A percentile compares a stretch with the other conserved stretches of the same genome.
Evolutionary conservation across 176 grass and related monocot species (phyloP).

Genomic region (Carex parvula): DNA sequence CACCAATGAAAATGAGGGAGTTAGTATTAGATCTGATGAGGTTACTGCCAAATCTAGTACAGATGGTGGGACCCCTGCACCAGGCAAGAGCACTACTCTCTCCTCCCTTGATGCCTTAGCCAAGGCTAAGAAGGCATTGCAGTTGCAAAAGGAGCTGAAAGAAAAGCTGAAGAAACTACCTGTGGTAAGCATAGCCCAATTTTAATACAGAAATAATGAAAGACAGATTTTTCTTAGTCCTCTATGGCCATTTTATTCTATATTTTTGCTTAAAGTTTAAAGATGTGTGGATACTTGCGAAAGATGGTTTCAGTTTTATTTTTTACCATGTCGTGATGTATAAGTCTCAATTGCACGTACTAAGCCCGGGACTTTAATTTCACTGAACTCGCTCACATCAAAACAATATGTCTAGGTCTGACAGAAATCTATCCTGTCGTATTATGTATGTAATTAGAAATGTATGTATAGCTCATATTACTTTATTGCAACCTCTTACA

Average conservation of each 20-base stretch:
- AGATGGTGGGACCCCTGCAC: slow-evolving; percentile 72
- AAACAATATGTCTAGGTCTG: neutral
- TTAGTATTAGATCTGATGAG: slow-evolving; percentile 99
- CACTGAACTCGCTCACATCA: neutral
- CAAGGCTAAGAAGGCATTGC: slow-evolving; percentile 96
- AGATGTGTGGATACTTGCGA: neutral
- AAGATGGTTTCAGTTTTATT: neutral
- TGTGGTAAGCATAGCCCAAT: slow-evolving; percentile 40
- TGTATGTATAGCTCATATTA: neutral
- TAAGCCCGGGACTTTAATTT: neutral
- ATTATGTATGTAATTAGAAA: neutral
- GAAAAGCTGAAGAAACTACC: slow-evolving; percentile 85
- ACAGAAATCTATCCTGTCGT: neutral
- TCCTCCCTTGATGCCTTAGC: slow-evolving; percentile 97
- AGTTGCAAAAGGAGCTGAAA: slow-evolving; percentile 84
- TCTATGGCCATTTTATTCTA: slow-evolving; percentile 14
- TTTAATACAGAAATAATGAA: neutral
- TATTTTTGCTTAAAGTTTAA: neutral
- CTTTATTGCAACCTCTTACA: neutral
- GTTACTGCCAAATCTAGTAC: slow-evolving; percentile 99
- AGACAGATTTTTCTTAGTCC: slow-evolving; percentile 6
- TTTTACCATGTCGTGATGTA: neutral
- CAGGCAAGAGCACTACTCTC: slow-evolving; percentile 75
- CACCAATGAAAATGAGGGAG: slow-evolving; percentile 98
- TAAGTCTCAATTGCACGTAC: neutral